Evolutionary conservation across 2,329 filamentous ascomycete genomes (phyloP).

Genomic region (Fusarium decemcellulare): DNA sequence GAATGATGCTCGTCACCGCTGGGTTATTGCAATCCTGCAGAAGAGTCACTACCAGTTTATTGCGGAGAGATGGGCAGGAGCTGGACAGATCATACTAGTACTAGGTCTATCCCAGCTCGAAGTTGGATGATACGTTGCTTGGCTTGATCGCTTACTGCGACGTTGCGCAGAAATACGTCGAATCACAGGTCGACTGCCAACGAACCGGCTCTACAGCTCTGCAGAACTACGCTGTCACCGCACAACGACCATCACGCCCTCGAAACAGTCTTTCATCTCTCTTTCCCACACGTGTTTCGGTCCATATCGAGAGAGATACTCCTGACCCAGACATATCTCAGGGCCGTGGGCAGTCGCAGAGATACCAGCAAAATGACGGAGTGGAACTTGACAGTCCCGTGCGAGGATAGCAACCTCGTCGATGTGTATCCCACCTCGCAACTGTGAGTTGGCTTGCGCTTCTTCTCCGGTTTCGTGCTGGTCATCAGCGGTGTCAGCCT

Average conservation of each 20-base stretch:
- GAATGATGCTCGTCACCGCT: background rate
- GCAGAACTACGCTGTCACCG: conserved; percentile 19
- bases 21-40: background rate
- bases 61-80: conserved; percentile 2
- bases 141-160: background rate
- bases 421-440: background rate
- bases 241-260: background rate
- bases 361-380: background rate
- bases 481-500: background rate
- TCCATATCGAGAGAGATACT: conserved; percentile 1
- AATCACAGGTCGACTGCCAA: conserved; percentile 20
- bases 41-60: too few species aligned
- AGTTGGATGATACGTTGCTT: too few species aligned
- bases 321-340: conserved; percentile 7
- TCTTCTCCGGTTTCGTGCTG: background rate
- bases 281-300: background rate
- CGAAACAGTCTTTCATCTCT: background rate
- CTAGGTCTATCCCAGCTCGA: background rate
- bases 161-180: conserved; percentile 20
- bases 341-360: background rate
- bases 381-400: background rate
- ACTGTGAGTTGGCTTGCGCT: background rate
- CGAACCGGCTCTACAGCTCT: background rate
- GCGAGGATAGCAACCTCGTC: background rate
- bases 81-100: conserved; percentile 9